Evolutionary conservation across 441 rosid species (phyloP).

Genomic region (Caryocar brasiliense): DNA sequence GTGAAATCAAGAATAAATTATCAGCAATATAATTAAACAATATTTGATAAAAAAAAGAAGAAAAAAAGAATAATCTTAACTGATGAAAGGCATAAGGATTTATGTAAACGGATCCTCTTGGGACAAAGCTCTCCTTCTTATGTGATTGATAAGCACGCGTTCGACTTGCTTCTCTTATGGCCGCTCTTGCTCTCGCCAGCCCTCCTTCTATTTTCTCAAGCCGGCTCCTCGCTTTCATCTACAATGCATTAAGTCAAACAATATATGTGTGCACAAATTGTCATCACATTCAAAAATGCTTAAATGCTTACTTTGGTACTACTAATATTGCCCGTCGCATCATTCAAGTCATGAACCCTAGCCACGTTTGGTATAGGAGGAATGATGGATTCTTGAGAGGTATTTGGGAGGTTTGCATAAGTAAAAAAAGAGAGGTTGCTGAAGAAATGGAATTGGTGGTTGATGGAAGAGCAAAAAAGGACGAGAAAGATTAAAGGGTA

Average conservation of each 20-base stretch:
- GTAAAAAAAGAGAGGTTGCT: conserved; percentile 10
- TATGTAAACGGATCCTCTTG: conserved; percentile 51
- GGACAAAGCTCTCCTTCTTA: conserved; percentile 24
- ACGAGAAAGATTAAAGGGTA: conserved; percentile 39
- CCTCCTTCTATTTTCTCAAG: conserved; percentile 41
- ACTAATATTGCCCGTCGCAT: neutral
- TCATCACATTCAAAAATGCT: neutral
- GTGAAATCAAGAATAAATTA: no score
- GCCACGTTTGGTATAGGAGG: conserved; percentile 3
- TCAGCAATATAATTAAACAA: no score
- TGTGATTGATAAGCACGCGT: conserved; percentile 13
- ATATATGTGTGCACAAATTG: neutral
- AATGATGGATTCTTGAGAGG: neutral
- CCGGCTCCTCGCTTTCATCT: conserved; percentile 19
- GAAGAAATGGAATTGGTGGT: conserved; percentile 22
- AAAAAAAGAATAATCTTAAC: conserved; percentile 34
- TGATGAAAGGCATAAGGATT: conserved; percentile 70
- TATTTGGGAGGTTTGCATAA: neutral
- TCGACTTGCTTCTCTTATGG: conserved; percentile 33
- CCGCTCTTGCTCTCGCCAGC: conserved; percentile 46
- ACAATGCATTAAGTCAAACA: neutral
- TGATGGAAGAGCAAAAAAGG: conserved; percentile 35
- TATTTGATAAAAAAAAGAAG: no score
- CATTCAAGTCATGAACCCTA: conserved; percentile 1
- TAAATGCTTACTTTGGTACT: neutral